Percentiles rank a stretch among this genome's conserved stretches.
These are phyloP conservation scores for Aspergillus ochraceoroseus DNA, from an alignment of 2,329 filamentous ascomycete species.

Conservation along the genomic window DNA sequence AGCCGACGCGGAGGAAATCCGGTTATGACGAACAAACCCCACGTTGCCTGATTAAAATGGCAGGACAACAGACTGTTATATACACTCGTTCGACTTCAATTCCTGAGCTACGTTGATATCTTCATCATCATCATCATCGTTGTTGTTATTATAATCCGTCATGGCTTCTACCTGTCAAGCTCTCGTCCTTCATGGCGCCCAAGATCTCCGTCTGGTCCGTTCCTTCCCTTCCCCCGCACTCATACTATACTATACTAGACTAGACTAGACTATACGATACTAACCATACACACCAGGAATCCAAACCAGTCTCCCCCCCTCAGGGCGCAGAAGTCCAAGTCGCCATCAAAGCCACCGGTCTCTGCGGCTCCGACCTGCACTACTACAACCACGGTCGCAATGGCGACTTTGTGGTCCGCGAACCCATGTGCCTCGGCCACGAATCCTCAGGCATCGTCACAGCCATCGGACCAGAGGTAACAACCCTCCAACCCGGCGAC, in stretches of 20 bases:
- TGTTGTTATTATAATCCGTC: neutral
- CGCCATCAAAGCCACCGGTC: constrained; percentile 60
- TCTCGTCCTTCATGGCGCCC: constrained; percentile 57
- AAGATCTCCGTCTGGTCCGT: constrained; percentile 56
- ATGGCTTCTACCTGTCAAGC: constrained; percentile 34
- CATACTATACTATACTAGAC: neutral
- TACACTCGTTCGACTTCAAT: neutral
- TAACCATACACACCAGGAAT: constrained; percentile 47
- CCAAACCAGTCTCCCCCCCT: constrained; percentile 47
- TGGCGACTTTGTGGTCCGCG: constrained; percentile 74
- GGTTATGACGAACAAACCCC: constrained; percentile 6
- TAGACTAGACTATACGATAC: too few species aligned
- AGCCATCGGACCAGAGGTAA: constrained; percentile 61
- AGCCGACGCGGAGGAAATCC: constrained; percentile 17
- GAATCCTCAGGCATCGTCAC: constrained; percentile 76
- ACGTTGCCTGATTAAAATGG: constrained; percentile 6
- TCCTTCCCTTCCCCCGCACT: neutral
- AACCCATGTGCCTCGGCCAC: constrained; percentile 75
- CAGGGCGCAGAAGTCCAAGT: constrained; percentile 57
- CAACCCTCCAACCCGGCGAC: constrained; percentile 64
- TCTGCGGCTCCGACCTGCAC: constrained; percentile 70
- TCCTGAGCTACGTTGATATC: too few species aligned
- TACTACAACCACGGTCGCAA: constrained; percentile 87
- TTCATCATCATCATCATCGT: too few species aligned
- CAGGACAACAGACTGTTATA: constrained; percentile 3